Evolutionary conservation across 305 asterid genomes (phyloP).

Genomic region (Petunia hybrid): DNA sequence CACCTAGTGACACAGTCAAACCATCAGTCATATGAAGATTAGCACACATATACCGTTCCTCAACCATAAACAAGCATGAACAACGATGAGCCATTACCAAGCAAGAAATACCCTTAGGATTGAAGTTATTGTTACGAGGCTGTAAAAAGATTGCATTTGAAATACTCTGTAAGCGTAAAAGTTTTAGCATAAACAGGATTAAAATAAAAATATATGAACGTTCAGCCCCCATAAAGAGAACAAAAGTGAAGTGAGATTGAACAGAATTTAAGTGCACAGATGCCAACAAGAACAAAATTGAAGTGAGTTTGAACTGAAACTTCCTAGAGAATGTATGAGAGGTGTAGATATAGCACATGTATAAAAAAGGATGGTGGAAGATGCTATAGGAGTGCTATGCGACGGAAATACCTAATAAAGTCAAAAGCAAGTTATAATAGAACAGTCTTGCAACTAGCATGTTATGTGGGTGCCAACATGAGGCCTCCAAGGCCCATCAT

Average conservation of each 20-base stretch:
- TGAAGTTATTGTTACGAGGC: not conserved
- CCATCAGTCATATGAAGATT: not conserved
- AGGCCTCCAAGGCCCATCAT: slow-evolving; percentile 2
- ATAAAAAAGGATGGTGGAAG: not conserved
- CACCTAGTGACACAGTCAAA: slow-evolving; percentile 47
- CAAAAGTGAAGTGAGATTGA: slow-evolving; percentile 5
- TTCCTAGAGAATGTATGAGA: not conserved
- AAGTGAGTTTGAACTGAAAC: not conserved
- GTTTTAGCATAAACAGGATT: not conserved
- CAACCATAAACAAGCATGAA: slow-evolving; percentile 5
- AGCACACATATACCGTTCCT: not conserved
- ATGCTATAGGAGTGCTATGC: slow-evolving; percentile 10
- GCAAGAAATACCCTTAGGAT: not conserved
- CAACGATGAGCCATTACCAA: not conserved
- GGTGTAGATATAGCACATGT: not conserved
- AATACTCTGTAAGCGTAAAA: not conserved
- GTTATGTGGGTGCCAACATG: not conserved
- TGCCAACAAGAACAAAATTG: not conserved
- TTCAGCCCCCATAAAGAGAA: not conserved
- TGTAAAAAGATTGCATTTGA: not conserved
- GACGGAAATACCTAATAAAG: not conserved
- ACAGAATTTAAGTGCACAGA: not conserved
- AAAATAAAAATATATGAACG: not conserved
- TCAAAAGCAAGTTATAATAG: not conserved
- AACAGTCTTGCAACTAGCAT: not conserved